Evolutionary conservation across 2,329 filamentous ascomycete genomes (phyloP).

Genomic region (Kalmusia sp.): DNA sequence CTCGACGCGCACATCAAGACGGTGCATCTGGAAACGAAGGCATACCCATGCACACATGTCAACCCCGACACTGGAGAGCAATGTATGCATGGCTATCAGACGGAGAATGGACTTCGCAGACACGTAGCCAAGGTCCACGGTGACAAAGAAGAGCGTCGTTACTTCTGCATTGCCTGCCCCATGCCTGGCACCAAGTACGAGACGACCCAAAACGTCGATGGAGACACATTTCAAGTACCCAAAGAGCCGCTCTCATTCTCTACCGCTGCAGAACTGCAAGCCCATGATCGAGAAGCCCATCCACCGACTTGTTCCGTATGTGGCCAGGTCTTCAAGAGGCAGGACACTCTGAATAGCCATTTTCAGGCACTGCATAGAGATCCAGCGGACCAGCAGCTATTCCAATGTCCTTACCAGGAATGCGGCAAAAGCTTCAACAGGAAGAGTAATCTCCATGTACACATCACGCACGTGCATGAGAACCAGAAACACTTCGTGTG

Average conservation of each 20-base stretch:
- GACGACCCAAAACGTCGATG: constrained; percentile 37
- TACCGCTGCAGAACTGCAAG: constrained; percentile 73
- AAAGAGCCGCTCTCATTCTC: constrained; percentile 61
- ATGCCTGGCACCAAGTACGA: constrained; percentile 36
- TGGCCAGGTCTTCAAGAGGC: constrained; percentile 68
- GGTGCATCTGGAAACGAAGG: constrained; percentile 74
- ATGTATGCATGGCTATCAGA: constrained; percentile 77
- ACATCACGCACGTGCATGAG: constrained; percentile 79
- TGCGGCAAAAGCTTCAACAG: constrained; percentile 83
- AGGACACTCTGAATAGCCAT: constrained; percentile 65
- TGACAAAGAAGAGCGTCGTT: constrained; percentile 56
- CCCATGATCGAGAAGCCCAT: constrained; percentile 76
- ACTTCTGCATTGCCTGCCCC: constrained; percentile 78
- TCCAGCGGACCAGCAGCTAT: constrained; percentile 53
- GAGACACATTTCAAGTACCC: constrained; percentile 18
- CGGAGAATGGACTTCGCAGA: constrained; percentile 71
- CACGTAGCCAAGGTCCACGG: constrained; percentile 77
- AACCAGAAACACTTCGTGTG: constrained; percentile 79
- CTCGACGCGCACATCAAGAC: constrained; percentile 81
- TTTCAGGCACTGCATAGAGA: constrained; percentile 74
- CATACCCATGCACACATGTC: constrained; percentile 73
- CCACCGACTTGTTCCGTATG: constrained; percentile 77
- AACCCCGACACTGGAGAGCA: constrained; percentile 58
- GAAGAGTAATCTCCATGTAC: constrained; percentile 80
- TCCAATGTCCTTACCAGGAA: constrained; percentile 69